Evolutionary conservation across 371 early-diverging fungal species (phyloP).

Genomic region (Mucor ambiguus): DNA sequence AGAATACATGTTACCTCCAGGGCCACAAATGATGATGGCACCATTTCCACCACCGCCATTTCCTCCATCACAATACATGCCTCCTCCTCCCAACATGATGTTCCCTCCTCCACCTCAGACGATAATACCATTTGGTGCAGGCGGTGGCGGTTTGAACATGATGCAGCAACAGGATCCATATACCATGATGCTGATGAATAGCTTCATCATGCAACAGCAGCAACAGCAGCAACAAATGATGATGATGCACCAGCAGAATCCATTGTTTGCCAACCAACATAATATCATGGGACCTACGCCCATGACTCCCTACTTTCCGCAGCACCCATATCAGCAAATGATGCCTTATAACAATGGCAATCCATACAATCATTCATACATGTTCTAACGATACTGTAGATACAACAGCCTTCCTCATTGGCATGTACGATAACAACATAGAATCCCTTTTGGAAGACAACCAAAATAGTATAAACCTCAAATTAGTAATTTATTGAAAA

Average conservation of each 20-base stretch:
- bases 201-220: slow-evolving; percentile 2
- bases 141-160: neutral
- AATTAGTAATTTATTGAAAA: slow-evolving; percentile 1
- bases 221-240: neutral
- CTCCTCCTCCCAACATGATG: neutral
- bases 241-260: slow-evolving; percentile 11
- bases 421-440: neutral
- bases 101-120: neutral
- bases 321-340: slow-evolving; percentile 11
- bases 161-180: slow-evolving; percentile 17
- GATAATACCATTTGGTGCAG: slow-evolving; percentile 2
- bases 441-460: neutral
- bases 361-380: slow-evolving; percentile 2
- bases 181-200: slow-evolving; percentile 8
- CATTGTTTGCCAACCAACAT: neutral
- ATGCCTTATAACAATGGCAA: slow-evolving; percentile 8
- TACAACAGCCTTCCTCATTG: neutral
- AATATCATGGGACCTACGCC: slow-evolving; percentile 12
- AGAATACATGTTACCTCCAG: neutral
- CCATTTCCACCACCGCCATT: neutral
- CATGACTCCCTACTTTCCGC: slow-evolving; percentile 6
- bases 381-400: neutral
- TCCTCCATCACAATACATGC: neutral
- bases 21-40: neutral
- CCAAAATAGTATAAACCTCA: neutral